Base-by-base conservation (phyloP, 768 basidiomycete species). In the Gloeophyllum trabeum region DNA sequence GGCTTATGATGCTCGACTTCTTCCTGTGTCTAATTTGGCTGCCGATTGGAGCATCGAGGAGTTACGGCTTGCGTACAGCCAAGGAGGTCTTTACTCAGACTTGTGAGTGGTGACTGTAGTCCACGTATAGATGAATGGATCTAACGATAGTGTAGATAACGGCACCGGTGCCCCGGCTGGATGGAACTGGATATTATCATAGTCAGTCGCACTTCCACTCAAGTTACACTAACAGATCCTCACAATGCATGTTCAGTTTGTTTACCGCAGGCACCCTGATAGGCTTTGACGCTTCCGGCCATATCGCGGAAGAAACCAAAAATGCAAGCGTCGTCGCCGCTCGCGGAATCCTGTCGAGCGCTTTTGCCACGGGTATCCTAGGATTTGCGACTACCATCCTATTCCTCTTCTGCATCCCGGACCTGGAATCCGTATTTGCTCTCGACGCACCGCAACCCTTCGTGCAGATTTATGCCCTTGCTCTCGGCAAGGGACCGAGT, bases 131-230 rank as follows among this genome's bases (percentile, higher is more conserved):
- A 12, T 35, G 23, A 36, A 38, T 44, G 20, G 25, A 20, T 44
- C 12, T 24, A n/a, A n/a, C n/a, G n/a, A n/a, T n/a, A n/a, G n/a
- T 36, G n/a, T 23, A 90, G 87, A 88, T 59, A 93, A 93, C 51
- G 90, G 88, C 21, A 92, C 90, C 1, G 86, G 86, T 0, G 89
- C 90, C 3, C 73, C 85, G 18, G 66, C 82, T 6, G 87, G 74
- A 4, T 93, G 90, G 92, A 93, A 92, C 52, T 94, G 87, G 87
- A 71, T 89, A 13, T 60, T 96, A 28, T 88, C 82, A 3, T 88
- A 89, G 87, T 88, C 50, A 40, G 73, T 19, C 39, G 18, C 35
- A 16, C 36, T 26, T 16, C 44, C 12, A 32, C 16, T 19, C 12
- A 24, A 24, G 20, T 41, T 39, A 18, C 3, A 19, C 3, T n/a